phyloP scores from a whole-genome alignment of 2,329 filamentous ascomycete species.

The Phialophora chinensis region DNA sequence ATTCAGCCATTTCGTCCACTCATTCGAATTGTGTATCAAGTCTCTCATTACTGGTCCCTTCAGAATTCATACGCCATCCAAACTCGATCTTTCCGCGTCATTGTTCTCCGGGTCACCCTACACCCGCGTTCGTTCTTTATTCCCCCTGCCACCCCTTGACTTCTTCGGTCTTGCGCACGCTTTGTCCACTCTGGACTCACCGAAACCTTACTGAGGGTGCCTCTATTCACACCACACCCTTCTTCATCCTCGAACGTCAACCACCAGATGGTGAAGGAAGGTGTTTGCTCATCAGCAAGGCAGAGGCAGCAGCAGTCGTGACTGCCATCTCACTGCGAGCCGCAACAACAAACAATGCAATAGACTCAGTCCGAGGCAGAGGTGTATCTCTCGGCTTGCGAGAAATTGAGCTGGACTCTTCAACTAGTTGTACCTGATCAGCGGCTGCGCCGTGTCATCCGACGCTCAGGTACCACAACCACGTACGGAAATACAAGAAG shows the following conservation, averaged over 20 bases:
- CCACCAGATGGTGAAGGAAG: slow-evolving; percentile 1
- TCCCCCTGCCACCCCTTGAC: slow-evolving; percentile 27
- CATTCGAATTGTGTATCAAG: slow-evolving; percentile 32
- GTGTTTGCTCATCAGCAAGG: neutral
- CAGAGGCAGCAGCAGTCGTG: neutral
- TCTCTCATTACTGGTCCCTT: slow-evolving; percentile 18
- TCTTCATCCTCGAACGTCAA: neutral
- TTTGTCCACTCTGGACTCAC: slow-evolving; percentile 22
- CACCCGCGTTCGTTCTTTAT: slow-evolving; percentile 22
- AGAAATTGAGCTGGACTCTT: slow-evolving; percentile 40
- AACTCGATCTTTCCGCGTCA: slow-evolving; percentile 23
- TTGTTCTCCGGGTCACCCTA: slow-evolving; percentile 28
- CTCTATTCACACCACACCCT: slow-evolving; percentile 5
- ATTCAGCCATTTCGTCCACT: slow-evolving; percentile 21
- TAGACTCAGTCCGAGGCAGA: slow-evolving; percentile 26
- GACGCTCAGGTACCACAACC: neutral
- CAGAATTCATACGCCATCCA: slow-evolving; percentile 20
- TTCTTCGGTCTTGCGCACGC: slow-evolving; percentile 21
- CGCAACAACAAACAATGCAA: slow-evolving; percentile 28
- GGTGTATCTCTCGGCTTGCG: slow-evolving; percentile 4
- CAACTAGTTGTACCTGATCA: slow-evolving; percentile 28
- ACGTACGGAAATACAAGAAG: neutral
- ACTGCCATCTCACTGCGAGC: neutral
- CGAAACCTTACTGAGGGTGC: neutral
- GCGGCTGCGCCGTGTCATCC: slow-evolving; percentile 37